Conservation (phyloP, 345 rosid species). For the Citrus trifoliata region DNA sequence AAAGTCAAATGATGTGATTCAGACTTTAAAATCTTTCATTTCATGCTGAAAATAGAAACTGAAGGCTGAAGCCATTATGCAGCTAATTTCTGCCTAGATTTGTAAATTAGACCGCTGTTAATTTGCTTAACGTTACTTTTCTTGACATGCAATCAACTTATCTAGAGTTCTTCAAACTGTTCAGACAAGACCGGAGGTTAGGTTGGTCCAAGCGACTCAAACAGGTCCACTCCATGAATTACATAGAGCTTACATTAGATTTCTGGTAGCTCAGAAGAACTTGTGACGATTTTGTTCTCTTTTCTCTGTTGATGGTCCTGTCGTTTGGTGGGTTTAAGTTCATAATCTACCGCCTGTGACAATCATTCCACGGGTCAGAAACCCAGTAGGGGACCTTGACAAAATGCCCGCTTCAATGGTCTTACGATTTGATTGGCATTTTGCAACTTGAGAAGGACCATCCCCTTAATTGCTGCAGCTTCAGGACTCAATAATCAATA, state of each 20-base stretch:
- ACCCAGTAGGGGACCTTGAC: constrained; percentile 9
- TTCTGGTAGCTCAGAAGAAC: not conserved
- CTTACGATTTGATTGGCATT: not conserved
- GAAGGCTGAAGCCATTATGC: not conserved
- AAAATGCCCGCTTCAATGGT: not conserved
- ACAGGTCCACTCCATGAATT: not conserved
- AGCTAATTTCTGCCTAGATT: not conserved
- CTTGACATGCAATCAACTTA: not conserved
- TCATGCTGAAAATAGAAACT: not conserved
- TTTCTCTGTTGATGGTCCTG: not conserved
- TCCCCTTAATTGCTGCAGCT: constrained; percentile 1
- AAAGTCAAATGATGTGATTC: not conserved
- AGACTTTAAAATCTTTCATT: not conserved
- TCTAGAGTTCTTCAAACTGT: not conserved
- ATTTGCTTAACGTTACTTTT: not conserved
- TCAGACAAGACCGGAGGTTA: not conserved
- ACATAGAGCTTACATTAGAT: not conserved
- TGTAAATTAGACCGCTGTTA: not conserved
- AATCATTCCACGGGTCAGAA: not conserved
- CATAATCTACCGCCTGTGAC: not conserved
- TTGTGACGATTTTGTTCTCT: not conserved
- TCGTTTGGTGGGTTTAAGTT: not conserved
- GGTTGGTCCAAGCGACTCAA: not conserved
- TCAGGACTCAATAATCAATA: not conserved
- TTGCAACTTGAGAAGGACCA: constrained; percentile 19